Base-by-base conservation (phyloP, 2,329 filamentous ascomycete species). In the Aspergillus hiratsukae region DNA sequence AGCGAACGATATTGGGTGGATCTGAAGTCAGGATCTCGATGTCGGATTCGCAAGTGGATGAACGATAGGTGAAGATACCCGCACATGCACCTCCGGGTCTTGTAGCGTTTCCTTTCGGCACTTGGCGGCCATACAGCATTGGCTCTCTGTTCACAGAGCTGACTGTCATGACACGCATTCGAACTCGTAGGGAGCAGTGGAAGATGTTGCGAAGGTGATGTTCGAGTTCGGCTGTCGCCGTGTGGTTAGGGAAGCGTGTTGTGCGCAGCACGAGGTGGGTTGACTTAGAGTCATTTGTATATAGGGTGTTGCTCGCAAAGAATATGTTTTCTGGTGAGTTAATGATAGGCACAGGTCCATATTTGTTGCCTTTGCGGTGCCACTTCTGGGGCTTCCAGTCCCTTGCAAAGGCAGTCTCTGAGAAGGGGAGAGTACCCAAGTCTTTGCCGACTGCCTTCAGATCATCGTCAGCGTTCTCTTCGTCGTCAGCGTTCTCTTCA, bases 21-120 rank as follows among this genome's bases (percentile, higher is more conserved):
- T 81, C 80, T 4, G 71, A 66, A 1, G 80, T 82, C 10, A 82
- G 67, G 57, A 83, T 80, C 66, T 83, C 80, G 58, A 83, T 78
- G 59, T 83, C 80, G 0, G 76, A 78, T 63, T 83, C 80, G 61
- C 78, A 78, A 29, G 61, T 68, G 50, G 75, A 70, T 43, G 78
- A 72, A 56, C 69, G 72, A 58, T 79, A 82, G 11, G 78, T 81
- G 69, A 82, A 78, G 62, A 82, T 76, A 3, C 80, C 80, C 1
- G 78, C 77, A 5, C 79, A 78, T 3, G 78, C 80, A 49, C 80
- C 80, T 40, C 67, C 58, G 19, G 71, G 57, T 1, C 23, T 7
- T 10, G 11, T 46, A 14, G 10, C 43, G 40, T 4, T 43, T 17
- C 6, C 3, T 11, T 9, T 52, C 7, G 31, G 46, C 11, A 50